Evolutionary conservation across 345 rosid genomes (phyloP), one percentile per base, ranked within the genome.

Genomic region (Hibiscus syriacus): DNA sequence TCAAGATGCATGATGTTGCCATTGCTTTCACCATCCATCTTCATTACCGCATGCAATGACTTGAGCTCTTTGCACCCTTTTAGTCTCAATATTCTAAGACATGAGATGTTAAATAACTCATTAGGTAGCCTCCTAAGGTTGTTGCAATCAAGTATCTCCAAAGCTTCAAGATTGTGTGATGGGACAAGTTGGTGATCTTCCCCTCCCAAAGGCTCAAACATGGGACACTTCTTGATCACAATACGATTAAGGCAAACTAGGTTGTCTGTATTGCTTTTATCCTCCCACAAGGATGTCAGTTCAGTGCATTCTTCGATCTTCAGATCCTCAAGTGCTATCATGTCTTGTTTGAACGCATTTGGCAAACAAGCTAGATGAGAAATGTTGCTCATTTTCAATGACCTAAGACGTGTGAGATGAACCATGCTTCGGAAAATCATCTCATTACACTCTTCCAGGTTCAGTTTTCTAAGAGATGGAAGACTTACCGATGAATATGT

Each of bases 201-300:
- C 30, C 30, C 29, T 20, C 53, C 66, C 14, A 64, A 32, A 5
- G 69, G 52, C 17, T 17, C 54, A 46, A 30, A 12, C 54, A 67
- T 16, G 11, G 52, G 20, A 41, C 72, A 73, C 20, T 54, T 10
- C n/a, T 17, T 23, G 3, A 73, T 25, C 38, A 14, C 54, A 5
- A 73, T 36, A 59, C 38, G 50, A n/a, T 55, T 67, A 3, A 68
- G 52, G 10, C 26, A 20, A 13, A 13, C 46, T 22, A 67, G 70
- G 4, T 53, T 67, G 43, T 30, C 49, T 9, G 20, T 7, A 23
- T 14, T 16, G 27, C 17, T 22, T 50, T 29, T 16, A 32, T 67
- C 61, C 29, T 53, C 61, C 70, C 70, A 67, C 61, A 67, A 52
- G 26, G 17, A 52, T 53, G 30, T 34, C 27, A 67, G 19, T 10